Conservation (phyloP, 1,139 yeast species). For the Pichia sp. region DNA sequence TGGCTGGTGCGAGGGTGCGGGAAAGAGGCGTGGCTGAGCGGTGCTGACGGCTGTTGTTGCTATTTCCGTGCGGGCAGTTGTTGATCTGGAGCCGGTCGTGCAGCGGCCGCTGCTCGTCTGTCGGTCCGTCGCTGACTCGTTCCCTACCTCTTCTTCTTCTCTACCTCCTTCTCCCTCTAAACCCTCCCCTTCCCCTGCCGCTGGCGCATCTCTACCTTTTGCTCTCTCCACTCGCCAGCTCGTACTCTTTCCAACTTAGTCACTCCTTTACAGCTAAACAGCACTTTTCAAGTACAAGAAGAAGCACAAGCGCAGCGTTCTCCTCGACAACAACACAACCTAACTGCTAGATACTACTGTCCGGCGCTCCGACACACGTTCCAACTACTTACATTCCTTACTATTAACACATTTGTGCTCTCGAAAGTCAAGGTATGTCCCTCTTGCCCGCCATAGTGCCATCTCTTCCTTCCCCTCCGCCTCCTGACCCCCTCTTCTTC, state of each 20-base stretch:
- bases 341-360: too few relatives aligned
- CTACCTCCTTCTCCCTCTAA: neutral
- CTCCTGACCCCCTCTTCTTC: too few relatives aligned
- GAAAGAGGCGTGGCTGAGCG: neutral
- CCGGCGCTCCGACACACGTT: neutral
- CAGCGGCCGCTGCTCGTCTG: neutral
- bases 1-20: neutral
- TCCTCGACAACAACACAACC: too few relatives aligned
- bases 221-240: neutral
- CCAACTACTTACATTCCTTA: constrained; percentile 32
- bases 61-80: neutral
- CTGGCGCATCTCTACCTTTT: neutral
- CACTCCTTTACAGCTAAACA: constrained; percentile 12
- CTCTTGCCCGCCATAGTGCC: neutral
- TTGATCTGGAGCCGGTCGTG: neutral
- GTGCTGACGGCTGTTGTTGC: neutral
- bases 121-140: neutral
- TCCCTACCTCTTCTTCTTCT: neutral
- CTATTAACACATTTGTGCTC: neutral
- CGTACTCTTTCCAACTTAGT: constrained; percentile 9
- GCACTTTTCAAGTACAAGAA: neutral
- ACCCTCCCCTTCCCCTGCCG: neutral
- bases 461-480: neutral
- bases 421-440: neutral
- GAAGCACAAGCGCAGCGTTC: neutral